Base-by-base conservation (phyloP, 1,139 yeast genomes). In the Blastobotrys ciferrii region DNA sequence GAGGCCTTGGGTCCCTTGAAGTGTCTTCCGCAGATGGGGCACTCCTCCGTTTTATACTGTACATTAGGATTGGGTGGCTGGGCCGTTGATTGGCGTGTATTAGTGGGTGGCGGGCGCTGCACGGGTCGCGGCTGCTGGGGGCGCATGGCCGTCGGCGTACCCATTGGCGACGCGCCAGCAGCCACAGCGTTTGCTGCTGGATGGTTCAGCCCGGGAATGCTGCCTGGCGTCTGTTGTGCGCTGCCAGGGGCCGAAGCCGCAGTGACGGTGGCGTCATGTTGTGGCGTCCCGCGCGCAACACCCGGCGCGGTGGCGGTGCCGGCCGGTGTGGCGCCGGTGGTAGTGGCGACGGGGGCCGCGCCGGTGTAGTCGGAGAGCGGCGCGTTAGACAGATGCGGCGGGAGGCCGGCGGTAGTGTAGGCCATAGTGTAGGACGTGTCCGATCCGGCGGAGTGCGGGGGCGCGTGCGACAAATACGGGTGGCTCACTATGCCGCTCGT, bases 1-100 rank as follows among this genome's bases (percentile, higher is more conserved):
- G 74, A 62, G 2, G 76, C 71, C 59, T 70, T 71, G 20, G 76
- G 76, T 15, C 77, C 77, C 56, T 67, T 68, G 63, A 73, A 73
- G 30, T 62, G 61, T 36, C 77, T 65, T 7, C 69, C 70, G 54
- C 77, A 73, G 38, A 70, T 65, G 42, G 68, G 73, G 53, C 75
- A 71, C 37, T 61, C 68, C 53, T 71, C 74, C 18, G 66, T 54
- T 42, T 67, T 62, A 57, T 50, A 61, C 45, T 60, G 62, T 2
- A 53, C 54, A 43, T 52, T 47, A 17, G 53, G 41, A 46, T 30
- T 43, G 4, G 40, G 40, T 18, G 40, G 46, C 43, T 23, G 38
- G 35, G 39, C 25, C 28, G 45, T 43, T n/a, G 55, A 49, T 28
- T 45, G 50, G 6, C 55, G 51, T 13, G 50, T 48, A 28, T 32